A percentile compares a stretch with the other conserved stretches of the same genome.
phyloP scores from a whole-genome alignment of 768 basidiomycete species.

The Termitomyces sp. region DNA sequence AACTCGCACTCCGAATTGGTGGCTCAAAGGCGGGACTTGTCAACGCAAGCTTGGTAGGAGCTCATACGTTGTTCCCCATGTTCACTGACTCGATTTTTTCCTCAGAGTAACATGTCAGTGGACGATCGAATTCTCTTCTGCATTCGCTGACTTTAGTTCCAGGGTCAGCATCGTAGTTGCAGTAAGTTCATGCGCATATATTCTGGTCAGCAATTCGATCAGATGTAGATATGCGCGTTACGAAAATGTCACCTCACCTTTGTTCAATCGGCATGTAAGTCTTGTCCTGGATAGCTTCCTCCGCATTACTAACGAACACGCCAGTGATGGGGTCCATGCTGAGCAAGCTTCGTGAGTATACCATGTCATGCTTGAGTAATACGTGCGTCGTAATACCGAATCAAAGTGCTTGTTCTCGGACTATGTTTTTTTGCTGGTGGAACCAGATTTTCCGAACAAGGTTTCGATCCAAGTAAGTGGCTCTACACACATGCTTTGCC shows the following conservation, averaged over 20 bases:
- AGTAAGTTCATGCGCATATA: slow-evolving; percentile 33
- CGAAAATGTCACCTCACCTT: slow-evolving; percentile 76
- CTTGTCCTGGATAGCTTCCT: background rate
- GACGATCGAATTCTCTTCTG: background rate
- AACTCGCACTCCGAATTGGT: slow-evolving; percentile 70
- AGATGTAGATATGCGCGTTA: slow-evolving; percentile 64
- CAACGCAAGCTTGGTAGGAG: slow-evolving; percentile 73
- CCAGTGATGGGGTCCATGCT: slow-evolving; percentile 79
- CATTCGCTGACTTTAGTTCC: slow-evolving; percentile 1
- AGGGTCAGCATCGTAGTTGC: slow-evolving; percentile 68
- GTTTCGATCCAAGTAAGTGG: slow-evolving; percentile 59
- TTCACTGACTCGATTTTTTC: background rate
- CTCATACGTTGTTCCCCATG: background rate
- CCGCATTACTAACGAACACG: background rate
- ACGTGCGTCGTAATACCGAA: slow-evolving; percentile 1
- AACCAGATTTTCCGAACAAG: slow-evolving; percentile 70
- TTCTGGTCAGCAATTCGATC: background rate
- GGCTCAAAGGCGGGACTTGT: slow-evolving; percentile 73
- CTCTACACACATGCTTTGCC: background rate
- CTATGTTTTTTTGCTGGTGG: slow-evolving; percentile 86
- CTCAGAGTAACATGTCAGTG: slow-evolving; percentile 63
- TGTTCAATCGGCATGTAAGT: slow-evolving; percentile 74
- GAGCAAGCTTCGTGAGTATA: slow-evolving; percentile 56
- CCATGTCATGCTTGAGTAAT: background rate
- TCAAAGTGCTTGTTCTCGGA: slow-evolving; percentile 73